phyloP scores from a whole-genome alignment of 73 alveolate species.

The Paramecium octaurelia region DNA sequence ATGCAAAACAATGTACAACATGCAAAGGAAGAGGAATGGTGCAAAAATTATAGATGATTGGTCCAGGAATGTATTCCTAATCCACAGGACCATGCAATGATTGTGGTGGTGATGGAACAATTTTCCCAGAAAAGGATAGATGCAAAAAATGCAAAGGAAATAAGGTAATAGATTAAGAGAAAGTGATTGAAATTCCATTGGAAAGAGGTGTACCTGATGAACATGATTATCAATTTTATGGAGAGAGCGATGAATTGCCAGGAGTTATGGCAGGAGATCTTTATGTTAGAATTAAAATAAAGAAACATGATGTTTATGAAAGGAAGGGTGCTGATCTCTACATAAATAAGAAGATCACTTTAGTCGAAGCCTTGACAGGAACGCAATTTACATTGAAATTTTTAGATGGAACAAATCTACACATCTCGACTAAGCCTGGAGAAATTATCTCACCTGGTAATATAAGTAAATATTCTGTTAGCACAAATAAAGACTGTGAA shows the following conservation, averaged over 20 bases:
- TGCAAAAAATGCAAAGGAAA: conserved; percentile 88
- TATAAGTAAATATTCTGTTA: background rate
- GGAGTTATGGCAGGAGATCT: conserved; percentile 97
- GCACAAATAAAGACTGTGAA: conserved; percentile 79
- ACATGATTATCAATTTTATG: conserved; percentile 89
- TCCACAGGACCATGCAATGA: conserved; percentile 90
- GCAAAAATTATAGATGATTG: conserved; percentile 83
- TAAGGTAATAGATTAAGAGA: conserved; percentile 81
- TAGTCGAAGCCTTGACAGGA: conserved; percentile 96
- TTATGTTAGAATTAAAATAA: conserved; percentile 78
- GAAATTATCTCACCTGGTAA: conserved; percentile 91
- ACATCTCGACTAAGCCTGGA: conserved; percentile 84
- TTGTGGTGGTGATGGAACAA: conserved; percentile 94
- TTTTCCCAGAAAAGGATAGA: conserved; percentile 74
- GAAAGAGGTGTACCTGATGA: conserved; percentile 98
- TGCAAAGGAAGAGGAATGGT: conserved; percentile 95
- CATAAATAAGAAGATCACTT: conserved; percentile 80
- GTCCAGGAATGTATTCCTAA: conserved; percentile 95
- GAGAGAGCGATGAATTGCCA: conserved; percentile 98
- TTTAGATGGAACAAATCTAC: conserved; percentile 89
- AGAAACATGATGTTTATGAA: conserved; percentile 84
- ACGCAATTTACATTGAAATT: conserved; percentile 81
- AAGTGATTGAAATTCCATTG: conserved; percentile 80
- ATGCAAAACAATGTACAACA: conserved; percentile 83
- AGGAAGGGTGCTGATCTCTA: conserved; percentile 96